These are phyloP conservation scores for Sclerotiophoma versabilis DNA, from an alignment of 2,329 filamentous ascomycete genomes.

Conservation along the genomic window DNA sequence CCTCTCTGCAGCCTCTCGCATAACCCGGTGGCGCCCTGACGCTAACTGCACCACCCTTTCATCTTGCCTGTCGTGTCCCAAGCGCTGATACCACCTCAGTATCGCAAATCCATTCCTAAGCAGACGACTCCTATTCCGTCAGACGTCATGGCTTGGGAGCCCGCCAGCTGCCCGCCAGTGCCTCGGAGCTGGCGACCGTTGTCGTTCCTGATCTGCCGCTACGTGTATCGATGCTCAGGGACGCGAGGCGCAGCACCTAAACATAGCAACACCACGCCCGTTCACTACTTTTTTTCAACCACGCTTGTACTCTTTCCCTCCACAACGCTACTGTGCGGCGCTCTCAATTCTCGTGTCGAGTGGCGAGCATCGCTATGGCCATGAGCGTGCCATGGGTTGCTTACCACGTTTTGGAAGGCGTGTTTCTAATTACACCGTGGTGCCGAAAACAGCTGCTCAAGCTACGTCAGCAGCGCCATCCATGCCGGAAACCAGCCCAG, in stretches of 20 bases:
- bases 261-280: constrained; percentile 42
- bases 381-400: constrained; percentile 9
- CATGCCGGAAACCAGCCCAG: constrained; percentile 1
- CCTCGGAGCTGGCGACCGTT: constrained; percentile 28
- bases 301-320: constrained; percentile 21
- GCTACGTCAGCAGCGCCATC: constrained; percentile 17
- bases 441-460: constrained; percentile 7
- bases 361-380: constrained; percentile 18
- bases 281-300: constrained; percentile 24
- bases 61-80: constrained; percentile 20
- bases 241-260: constrained; percentile 43
- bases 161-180: constrained; percentile 20
- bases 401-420: not conserved
- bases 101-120: constrained; percentile 27
- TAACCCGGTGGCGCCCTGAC: constrained; percentile 31
- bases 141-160: constrained; percentile 33
- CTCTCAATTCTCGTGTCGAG: constrained; percentile 23
- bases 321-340: constrained; percentile 25
- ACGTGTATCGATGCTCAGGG: constrained; percentile 33
- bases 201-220: constrained; percentile 43
- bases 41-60: constrained; percentile 22
- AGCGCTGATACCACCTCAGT: constrained; percentile 20
- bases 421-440: constrained; percentile 16
- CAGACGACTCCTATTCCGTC: constrained; percentile 31
- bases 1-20: constrained; percentile 34